These are phyloP conservation scores for Rhodomyrtus tomentosa DNA, from an alignment of 345 rosid species.

Conservation along the genomic window DNA sequence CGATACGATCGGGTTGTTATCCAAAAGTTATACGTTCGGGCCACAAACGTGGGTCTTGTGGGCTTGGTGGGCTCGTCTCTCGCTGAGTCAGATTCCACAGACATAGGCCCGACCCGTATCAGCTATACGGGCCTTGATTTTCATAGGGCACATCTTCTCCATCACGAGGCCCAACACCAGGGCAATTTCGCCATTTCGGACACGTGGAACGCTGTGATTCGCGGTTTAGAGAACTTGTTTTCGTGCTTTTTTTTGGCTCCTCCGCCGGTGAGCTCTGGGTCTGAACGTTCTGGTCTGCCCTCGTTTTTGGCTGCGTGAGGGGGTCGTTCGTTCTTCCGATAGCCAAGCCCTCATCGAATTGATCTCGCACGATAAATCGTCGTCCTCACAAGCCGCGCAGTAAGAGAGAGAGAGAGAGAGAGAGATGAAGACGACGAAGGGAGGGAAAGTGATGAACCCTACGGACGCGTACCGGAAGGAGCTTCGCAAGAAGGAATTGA, in stretches of 20 bases:
- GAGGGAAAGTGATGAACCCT: slow-evolving; percentile 99
- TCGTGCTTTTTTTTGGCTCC: not conserved
- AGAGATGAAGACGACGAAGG: slow-evolving; percentile 94
- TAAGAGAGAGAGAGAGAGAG: not conserved
- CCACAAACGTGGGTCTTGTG: not conserved
- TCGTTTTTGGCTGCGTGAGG: not conserved
- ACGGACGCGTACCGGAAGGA: slow-evolving; percentile 98
- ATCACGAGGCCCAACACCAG: not conserved
- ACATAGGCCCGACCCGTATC: not conserved
- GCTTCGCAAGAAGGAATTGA: slow-evolving; percentile 86
- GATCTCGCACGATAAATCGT: not conserved
- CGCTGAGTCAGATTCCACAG: not conserved
- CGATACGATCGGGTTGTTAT: not conserved
- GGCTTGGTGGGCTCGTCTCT: not conserved
- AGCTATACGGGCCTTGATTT: not conserved
- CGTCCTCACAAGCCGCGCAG: not conserved
- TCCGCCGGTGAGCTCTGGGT: not conserved
- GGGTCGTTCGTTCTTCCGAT: not conserved
- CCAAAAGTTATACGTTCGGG: not conserved
- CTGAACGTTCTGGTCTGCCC: not conserved
- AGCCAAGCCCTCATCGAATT: not conserved
- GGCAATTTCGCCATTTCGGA: not conserved
- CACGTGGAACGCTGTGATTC: not conserved
- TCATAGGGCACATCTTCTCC: not conserved
- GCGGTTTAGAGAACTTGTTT: not conserved